Evolutionary conservation across 805 yeast species (phyloP).

Genomic region (Candida ipomoeae): DNA sequence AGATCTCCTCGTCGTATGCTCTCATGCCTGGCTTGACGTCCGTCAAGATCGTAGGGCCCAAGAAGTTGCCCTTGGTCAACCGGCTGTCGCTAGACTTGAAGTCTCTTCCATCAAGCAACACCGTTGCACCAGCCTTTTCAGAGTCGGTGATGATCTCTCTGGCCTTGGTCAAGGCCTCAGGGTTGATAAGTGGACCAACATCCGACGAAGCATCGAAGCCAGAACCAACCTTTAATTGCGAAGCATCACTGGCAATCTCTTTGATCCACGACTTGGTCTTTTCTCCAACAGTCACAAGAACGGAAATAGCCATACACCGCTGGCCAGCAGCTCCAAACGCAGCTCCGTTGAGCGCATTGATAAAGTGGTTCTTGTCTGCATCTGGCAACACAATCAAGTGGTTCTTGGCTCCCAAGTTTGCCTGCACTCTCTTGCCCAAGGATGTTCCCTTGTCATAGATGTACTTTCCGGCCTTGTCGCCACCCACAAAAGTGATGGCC

Average conservation of each 20-base stretch:
- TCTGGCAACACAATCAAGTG: slow-evolving; percentile 72
- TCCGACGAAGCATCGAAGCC: slow-evolving; percentile 63
- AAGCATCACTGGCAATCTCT: slow-evolving; percentile 57
- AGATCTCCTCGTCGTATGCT: slow-evolving; percentile 70
- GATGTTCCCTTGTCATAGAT: slow-evolving; percentile 63
- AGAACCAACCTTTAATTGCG: slow-evolving; percentile 53
- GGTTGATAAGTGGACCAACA: slow-evolving; percentile 71
- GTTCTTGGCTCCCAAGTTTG: slow-evolving; percentile 76
- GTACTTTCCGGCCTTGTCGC: slow-evolving; percentile 73
- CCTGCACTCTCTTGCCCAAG: slow-evolving; percentile 71
- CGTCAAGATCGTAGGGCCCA: slow-evolving; percentile 65
- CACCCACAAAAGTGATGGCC: slow-evolving; percentile 77
- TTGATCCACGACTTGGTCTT: slow-evolving; percentile 57
- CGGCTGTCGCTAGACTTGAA: slow-evolving; percentile 36
- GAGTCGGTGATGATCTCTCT: slow-evolving; percentile 52
- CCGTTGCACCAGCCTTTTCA: slow-evolving; percentile 57
- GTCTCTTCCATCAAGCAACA: slow-evolving; percentile 62
- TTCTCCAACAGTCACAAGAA: slow-evolving; percentile 63
- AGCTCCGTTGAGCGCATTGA: slow-evolving; percentile 67
- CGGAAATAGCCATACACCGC: slow-evolving; percentile 77
- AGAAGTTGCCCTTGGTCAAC: slow-evolving; percentile 56
- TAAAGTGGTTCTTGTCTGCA: slow-evolving; percentile 59
- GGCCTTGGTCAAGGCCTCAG: slow-evolving; percentile 51
- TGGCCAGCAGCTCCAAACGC: slow-evolving; percentile 86
- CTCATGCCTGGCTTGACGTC: slow-evolving; percentile 64